Evolutionary conservation across 2,329 filamentous ascomycete species (phyloP).

Genomic region (Zymoseptoria pseudotritici): DNA sequence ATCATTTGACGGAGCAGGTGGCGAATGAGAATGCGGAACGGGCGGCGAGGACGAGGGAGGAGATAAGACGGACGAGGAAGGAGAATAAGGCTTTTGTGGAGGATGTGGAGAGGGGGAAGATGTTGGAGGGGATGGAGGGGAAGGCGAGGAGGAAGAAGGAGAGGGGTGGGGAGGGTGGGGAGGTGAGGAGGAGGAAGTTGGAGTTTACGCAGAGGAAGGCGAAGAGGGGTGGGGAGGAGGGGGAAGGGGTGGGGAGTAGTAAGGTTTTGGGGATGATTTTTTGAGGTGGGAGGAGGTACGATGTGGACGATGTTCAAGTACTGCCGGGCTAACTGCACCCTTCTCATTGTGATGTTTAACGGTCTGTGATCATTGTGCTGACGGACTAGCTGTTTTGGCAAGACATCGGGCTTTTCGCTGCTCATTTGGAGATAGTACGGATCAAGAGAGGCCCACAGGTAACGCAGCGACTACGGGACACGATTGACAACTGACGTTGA

Average conservation of each 20-base stretch:
- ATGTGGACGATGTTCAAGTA: not conserved
- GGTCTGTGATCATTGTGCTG: not conserved
- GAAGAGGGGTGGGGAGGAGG: slow-evolving; percentile 7
- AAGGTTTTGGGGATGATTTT: slow-evolving; percentile 17
- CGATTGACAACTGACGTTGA: not conserved
- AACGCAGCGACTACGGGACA: not conserved
- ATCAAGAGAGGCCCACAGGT: not conserved
- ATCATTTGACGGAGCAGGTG: slow-evolving; percentile 64
- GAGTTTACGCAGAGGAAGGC: slow-evolving; percentile 57
- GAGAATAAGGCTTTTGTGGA: slow-evolving; percentile 77
- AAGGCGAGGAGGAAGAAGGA: slow-evolving; percentile 51
- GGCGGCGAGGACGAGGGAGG: slow-evolving; percentile 65
- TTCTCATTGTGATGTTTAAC: not conserved
- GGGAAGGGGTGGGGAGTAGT: slow-evolving; percentile 1
- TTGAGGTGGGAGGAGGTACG: slow-evolving; percentile 1
- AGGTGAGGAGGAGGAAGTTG: slow-evolving; percentile 20
- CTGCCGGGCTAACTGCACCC: too few species aligned
- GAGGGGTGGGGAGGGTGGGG: slow-evolving; percentile 26
- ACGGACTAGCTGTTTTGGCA: not conserved
- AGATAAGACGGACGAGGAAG: slow-evolving; percentile 65
- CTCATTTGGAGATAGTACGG: not conserved
- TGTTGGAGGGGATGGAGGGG: slow-evolving; percentile 61
- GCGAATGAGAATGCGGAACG: slow-evolving; percentile 74
- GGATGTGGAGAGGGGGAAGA: slow-evolving; percentile 73
- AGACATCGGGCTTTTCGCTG: not conserved